Base-by-base conservation (phyloP, 2,329 filamentous ascomycete genomes). In the Botrytis cinerea region DNA sequence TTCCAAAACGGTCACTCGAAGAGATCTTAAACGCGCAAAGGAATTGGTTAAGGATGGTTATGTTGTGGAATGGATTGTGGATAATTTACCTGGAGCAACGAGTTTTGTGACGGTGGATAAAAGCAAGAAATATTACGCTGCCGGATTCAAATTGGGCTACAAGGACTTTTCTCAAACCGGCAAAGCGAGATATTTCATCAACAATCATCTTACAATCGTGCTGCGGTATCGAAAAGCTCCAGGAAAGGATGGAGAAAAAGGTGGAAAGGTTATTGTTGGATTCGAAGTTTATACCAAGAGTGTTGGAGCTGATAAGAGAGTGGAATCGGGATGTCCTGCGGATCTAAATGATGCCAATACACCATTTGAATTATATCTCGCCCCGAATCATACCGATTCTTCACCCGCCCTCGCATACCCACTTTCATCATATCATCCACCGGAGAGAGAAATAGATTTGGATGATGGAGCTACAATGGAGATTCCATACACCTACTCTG, bases 261-360 rank as follows among this genome's bases (percentile, higher is more conserved):
- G 92, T 68, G 91, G 90, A 76, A 94, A 93, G 83, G 90, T 96
- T 57, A 88, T 97, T 76, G 92, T 97, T 32, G 94, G 93, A 0
- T 97, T 97, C 80, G 94, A 97, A 83, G 91, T 97, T 40, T 97
- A 96, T 79, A 90, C 93, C 35, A 97, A 95, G 85, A 97, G 93
- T 80, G 88, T 97, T 78, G 89, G 89, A 38, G 84, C 87, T 12
- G 84, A 83, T 20, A 86, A 85, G 74, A 88, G 92, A 67, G 85
- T 89, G 73, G 86, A 87, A 59, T 83, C 85, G 25, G 92, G 92
- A 25, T 93, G 94, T 78, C 93, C 93, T 1, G 84, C 84, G 32
- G 87, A 93, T 75, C 83, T 94, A 40, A 87, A 90, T 76, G 85
- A 88, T 61, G 85, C 90, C 8, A 87, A 89, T 28, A 84, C 89